Percentiles rank a stretch among this genome's conserved stretches.
Evolutionary conservation across 2,329 filamentous ascomycete genomes (phyloP).

Genomic region (Sporothrix humicola): DNA sequence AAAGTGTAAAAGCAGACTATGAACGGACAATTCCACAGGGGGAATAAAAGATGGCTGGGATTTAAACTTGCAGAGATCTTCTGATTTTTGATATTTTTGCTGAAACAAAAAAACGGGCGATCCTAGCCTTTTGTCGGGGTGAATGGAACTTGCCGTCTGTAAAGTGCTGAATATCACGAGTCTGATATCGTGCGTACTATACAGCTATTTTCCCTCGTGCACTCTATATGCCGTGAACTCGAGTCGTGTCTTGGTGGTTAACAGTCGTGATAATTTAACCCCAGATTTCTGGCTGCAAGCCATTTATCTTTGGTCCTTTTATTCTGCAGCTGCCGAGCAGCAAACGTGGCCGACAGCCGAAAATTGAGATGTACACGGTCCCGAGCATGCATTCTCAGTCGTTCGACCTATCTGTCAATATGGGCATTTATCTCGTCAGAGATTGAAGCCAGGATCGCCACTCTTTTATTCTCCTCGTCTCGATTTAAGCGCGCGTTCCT

Average conservation of each 20-base stretch:
- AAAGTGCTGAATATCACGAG: not conserved
- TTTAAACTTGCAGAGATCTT: not conserved
- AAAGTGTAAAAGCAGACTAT: too few relatives aligned
- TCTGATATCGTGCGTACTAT: not conserved
- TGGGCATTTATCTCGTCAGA: not conserved
- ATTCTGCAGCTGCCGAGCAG: not conserved
- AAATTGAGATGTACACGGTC: not conserved
- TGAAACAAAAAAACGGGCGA: not conserved
- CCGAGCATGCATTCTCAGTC: not conserved
- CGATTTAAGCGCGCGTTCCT: not conserved
- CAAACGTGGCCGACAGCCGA: conserved; percentile 3
- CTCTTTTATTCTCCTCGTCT: not conserved
- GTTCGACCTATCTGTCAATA: too few relatives aligned
- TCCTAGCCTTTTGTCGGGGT: not conserved
- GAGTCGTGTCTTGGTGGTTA: too few relatives aligned
- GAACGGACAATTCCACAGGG: not conserved
- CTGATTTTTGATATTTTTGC: not conserved
- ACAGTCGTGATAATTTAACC: too few relatives aligned
- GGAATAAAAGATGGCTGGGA: not conserved
- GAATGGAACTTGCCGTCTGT: conserved; percentile 1
- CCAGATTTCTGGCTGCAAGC: too few relatives aligned
- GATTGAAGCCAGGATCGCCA: not conserved
- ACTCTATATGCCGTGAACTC: too few relatives aligned
- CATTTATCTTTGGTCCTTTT: not conserved
- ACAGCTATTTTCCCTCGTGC: too few relatives aligned